Percentiles rank a stretch among this genome's conserved stretches.
These are phyloP conservation scores for Fistulina hepatica DNA, from an alignment of 1,284 basidiomycete species.

Conservation along the genomic window DNA sequence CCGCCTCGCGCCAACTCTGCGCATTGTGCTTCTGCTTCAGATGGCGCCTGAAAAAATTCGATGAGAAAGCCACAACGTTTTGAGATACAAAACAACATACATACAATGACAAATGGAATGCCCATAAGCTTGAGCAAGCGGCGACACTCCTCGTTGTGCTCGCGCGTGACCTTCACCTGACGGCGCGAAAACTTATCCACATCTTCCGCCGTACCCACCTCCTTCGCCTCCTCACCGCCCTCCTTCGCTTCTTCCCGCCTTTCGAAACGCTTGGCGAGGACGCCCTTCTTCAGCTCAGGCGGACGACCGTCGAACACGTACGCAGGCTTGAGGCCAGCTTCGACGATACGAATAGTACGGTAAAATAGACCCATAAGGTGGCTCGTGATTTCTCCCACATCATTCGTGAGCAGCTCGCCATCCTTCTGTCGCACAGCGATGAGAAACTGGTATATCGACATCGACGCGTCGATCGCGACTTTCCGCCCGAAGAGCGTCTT, in stretches of 20 bases:
- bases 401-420: conserved; percentile 94
- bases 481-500: conserved; percentile 97
- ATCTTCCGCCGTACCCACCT: conserved; percentile 88
- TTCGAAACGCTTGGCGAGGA: conserved; percentile 90
- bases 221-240: conserved; percentile 92
- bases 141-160: conserved; percentile 96
- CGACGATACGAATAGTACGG: conserved; percentile 94
- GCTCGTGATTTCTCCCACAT: conserved; percentile 93
- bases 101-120: conserved; percentile 84
- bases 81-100: conserved; percentile 18
- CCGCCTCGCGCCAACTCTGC: conserved; percentile 94
- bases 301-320: conserved; percentile 99
- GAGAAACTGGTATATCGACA: conserved; percentile 93
- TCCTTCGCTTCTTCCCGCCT: conserved; percentile 88
- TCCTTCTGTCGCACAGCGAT: conserved; percentile 96
- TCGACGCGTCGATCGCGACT: conserved; percentile 97
- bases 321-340: conserved; percentile 96
- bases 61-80: conserved; percentile 5
- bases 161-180: conserved; percentile 89
- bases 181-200: conserved; percentile 86
- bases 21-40: conserved; percentile 98
- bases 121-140: conserved; percentile 90
- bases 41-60: conserved; percentile 65
- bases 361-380: conserved; percentile 99
- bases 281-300: conserved; percentile 92